A percentile compares a stretch with the other conserved stretches of the same genome.
These are phyloP conservation scores for Zymoseptoria tritici DNA, from an alignment of 2,329 filamentous ascomycete species.

Conservation along the genomic window DNA sequence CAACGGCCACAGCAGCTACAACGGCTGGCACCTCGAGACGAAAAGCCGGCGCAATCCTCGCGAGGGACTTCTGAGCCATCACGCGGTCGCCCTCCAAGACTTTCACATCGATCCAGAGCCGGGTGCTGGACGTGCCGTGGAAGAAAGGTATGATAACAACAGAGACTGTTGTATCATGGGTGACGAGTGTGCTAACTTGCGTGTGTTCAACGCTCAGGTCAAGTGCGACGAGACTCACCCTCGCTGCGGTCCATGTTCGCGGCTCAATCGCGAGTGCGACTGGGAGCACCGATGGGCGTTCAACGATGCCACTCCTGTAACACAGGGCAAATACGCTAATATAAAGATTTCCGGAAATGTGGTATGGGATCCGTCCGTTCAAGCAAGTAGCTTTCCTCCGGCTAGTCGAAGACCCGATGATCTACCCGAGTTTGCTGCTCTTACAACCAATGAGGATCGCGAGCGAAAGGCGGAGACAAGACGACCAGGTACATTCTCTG, in stretches of 20 bases:
- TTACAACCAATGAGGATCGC: conserved; percentile 51
- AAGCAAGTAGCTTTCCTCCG: conserved; percentile 3
- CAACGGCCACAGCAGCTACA: conserved; percentile 26
- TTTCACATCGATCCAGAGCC: conserved; percentile 47
- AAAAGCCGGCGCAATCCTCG: conserved; percentile 30
- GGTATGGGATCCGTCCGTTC: conserved; percentile 44
- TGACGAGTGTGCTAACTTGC: neutral
- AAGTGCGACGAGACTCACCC: conserved; percentile 49
- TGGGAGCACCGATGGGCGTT: conserved; percentile 47
- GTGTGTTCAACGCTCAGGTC: conserved; percentile 31
- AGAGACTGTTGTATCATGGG: neutral
- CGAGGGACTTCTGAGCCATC: conserved; percentile 10
- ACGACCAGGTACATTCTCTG: conserved; percentile 48
- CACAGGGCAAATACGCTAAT: conserved; percentile 30
- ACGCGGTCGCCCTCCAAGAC: conserved; percentile 30
- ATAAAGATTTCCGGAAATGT: conserved; percentile 45
- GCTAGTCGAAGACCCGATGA: conserved; percentile 32
- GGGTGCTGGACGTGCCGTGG: conserved; percentile 43
- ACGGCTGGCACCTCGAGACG: conserved; percentile 26
- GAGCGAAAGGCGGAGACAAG: conserved; percentile 48
- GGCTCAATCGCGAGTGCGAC: conserved; percentile 50
- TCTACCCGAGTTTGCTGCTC: conserved; percentile 47
- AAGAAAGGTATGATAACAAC: conserved; percentile 23
- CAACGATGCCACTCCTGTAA: conserved; percentile 30
- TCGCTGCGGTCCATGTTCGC: conserved; percentile 42